phyloP scores from a whole-genome alignment of 306 rosid genomes.

The Quercus gilva region DNA sequence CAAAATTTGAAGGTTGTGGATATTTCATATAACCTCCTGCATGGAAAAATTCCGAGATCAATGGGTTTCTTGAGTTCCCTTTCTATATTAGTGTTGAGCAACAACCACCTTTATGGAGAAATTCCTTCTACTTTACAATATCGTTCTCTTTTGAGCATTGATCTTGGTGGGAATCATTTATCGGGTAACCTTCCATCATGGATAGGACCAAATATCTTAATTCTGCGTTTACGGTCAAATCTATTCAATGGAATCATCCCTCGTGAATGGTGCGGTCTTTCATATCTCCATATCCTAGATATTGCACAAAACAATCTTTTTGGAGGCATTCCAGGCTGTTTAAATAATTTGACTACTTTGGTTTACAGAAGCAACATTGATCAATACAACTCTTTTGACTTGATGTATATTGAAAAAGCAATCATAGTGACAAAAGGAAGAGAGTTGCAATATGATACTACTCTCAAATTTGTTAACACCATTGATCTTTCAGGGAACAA shows the following conservation, averaged over 20 bases:
- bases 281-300: too few relatives aligned
- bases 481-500: not conserved
- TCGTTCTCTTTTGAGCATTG: not conserved
- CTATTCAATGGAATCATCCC: slow-evolving; percentile 4
- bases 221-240: slow-evolving; percentile 12
- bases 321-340: too few relatives aligned
- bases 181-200: not conserved
- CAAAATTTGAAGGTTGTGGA: not conserved
- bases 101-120: slow-evolving; percentile 4
- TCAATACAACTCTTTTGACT: too few relatives aligned
- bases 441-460: not conserved
- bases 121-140: not conserved
- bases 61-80: not conserved
- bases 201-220: slow-evolving; percentile 2
- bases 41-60: not conserved
- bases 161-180: slow-evolving; percentile 10
- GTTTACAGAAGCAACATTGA: too few relatives aligned
- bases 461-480: not conserved
- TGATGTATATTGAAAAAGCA: too few relatives aligned
- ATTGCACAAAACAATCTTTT: too few relatives aligned
- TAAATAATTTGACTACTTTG: not conserved
- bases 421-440: not conserved
- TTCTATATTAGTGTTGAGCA: not conserved
- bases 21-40: slow-evolving; percentile 6
- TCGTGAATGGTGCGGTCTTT: fast-evolving